Evolutionary conservation across 257 asterid genomes (phyloP), one percentile per base, ranked within the genome.

Genomic region (Leonotis leonurus): DNA sequence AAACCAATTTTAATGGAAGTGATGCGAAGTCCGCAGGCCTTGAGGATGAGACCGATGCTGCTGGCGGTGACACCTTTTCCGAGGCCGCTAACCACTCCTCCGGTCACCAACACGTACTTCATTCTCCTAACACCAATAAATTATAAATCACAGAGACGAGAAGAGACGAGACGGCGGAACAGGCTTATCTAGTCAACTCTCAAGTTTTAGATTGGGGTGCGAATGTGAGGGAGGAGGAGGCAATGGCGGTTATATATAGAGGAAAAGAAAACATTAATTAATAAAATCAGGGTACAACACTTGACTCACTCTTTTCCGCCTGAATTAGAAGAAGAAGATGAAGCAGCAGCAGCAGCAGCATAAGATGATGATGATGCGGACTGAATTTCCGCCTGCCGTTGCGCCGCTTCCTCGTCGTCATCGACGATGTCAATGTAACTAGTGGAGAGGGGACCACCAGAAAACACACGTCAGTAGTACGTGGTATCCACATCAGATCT

Each of bases 21-120:
- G 69, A 90, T 83, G 8, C 98, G 89, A 48, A 87, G 88, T 3
- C 98, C 98, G 56, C 98, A 85, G 62, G 88, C 84, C 77, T 87
- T 80, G 59, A 90, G 97, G 69, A 90, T 75, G 79, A 90, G 93
- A 9, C 97, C 97, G 50, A 90, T 82, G 64, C 97, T 90, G 80
- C 98, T 90, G 51, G 98, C 98, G 13, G 98, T 90, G 48, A 90
- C 98, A 36, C 98, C 98, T 71, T 90, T 90, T 16, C 98, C 98
- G 14, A 90, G 86, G 18, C 98, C 96, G 66, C 98, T 90, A 12
- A 90, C 97, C 20, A 90, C 97, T 65, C 97, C 97, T 11, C 97
- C 97, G 13, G 96, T 90, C 5, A 90, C 97, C 82, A 90, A 78
- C 11, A 90, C 95, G 70, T 90, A 90, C 89, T 90, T 90, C 98